Conservation (phyloP, 1,139 yeast species). For the Saccharomyces hybrid region DNA sequence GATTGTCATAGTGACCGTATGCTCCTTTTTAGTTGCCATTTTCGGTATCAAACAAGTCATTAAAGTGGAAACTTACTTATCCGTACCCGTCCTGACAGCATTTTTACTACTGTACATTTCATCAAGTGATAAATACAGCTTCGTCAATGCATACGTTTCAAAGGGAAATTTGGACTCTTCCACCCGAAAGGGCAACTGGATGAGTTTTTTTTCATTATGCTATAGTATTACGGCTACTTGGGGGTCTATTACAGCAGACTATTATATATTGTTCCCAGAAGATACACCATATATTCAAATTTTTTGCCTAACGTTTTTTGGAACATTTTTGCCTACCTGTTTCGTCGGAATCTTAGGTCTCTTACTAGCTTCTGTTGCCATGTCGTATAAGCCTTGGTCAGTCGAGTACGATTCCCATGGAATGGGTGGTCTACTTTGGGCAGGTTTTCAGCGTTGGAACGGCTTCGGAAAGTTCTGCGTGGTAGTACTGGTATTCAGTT, state of each 20-base stretch:
- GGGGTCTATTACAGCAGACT: slow-evolving; percentile 86
- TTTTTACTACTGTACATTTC: slow-evolving; percentile 65
- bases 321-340: slow-evolving; percentile 64
- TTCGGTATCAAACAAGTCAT: slow-evolving; percentile 70
- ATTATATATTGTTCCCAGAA: slow-evolving; percentile 78
- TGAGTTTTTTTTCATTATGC: slow-evolving; percentile 65
- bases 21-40: slow-evolving; percentile 60
- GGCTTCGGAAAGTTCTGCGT: slow-evolving; percentile 72
- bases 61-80: slow-evolving; percentile 58
- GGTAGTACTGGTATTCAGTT: slow-evolving; percentile 59
- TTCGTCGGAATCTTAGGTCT: slow-evolving; percentile 73
- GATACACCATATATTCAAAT: slow-evolving; percentile 51
- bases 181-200: slow-evolving; percentile 55
- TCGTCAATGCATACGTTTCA: slow-evolving; percentile 28
- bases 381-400: slow-evolving; percentile 52
- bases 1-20: slow-evolving; percentile 56
- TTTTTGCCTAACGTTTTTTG: slow-evolving; percentile 57
- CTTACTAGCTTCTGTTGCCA: slow-evolving; percentile 64
- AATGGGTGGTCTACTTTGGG: slow-evolving; percentile 69
- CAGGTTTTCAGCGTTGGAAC: slow-evolving; percentile 69
- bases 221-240: slow-evolving; percentile 84
- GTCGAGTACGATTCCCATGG: slow-evolving; percentile 53
- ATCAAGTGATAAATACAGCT: slow-evolving; percentile 46
- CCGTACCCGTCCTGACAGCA: slow-evolving; percentile 63
- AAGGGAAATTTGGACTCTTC: slow-evolving; percentile 34